Evolutionary conservation across 2,329 filamentous ascomycete genomes (phyloP), one percentile per base, ranked within the genome.

Genomic region (Septoria linicola): DNA sequence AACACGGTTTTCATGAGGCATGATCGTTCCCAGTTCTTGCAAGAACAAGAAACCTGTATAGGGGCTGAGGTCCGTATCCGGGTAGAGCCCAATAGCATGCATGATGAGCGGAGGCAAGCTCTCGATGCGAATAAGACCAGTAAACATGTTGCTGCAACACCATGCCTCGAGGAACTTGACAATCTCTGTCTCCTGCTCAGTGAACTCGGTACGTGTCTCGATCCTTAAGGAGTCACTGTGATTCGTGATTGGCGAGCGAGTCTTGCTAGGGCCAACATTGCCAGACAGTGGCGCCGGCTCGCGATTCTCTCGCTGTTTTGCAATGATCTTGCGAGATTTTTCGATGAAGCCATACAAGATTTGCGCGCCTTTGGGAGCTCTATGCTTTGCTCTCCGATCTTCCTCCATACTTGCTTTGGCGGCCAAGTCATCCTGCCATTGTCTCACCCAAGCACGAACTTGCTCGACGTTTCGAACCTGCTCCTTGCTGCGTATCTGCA

Each of bases 11-110:
- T 90, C 85, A 79, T 84, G 88, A 0, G 87, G 85, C 6, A 80
- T 72, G 35, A 89, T 77, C 46, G 83, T 81, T 8, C 87, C 87
- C 34, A 91, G 75, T 66, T 93, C 88, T 62, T 91, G 86, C 23
- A 93, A 70, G 57, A 91, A 89, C 1, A 81, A 77, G 76, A 81
- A 84, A 30, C 78, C 79, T 3, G 75, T 73, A 34, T 67, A 64
- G 11, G 14, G 66, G 19, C 75, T 73, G 31, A 82, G 71, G 42
- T 68, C 67, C 41, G 77, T 68, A 5, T 79, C 72, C 3, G 79
- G 72, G 62, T 92, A 92, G 47, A 83, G 73, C 1, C 75, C 77
- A 1, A 82, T 71, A 7, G 80, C 77, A 16, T 82, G 80, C 31
- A 93, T 66, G 30, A 93, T 76, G 10, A 80, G 68, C 3, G 86